Conservation (phyloP, 2,329 filamentous ascomycete genomes). For the Cercospora canescens region DNA sequence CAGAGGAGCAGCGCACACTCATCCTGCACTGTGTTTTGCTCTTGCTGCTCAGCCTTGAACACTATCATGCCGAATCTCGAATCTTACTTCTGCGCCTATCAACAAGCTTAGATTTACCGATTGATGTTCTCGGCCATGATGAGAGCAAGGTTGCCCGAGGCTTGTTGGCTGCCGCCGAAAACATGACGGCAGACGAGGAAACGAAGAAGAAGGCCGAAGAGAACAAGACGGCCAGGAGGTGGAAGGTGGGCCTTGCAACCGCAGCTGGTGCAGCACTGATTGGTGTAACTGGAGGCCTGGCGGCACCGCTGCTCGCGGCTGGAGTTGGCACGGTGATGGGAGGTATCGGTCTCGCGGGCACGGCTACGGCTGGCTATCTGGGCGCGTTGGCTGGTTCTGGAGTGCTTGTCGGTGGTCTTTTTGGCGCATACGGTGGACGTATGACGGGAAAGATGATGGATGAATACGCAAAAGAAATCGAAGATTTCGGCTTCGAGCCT, state of each 20-base stretch:
- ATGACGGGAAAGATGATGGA: slow-evolving; percentile 88
- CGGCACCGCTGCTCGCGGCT: slow-evolving; percentile 73
- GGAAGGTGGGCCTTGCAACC: slow-evolving; percentile 83
- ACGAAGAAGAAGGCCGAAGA: slow-evolving; percentile 71
- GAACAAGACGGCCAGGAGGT: slow-evolving; percentile 63
- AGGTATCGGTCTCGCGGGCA: slow-evolving; percentile 43
- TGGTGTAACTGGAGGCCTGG: slow-evolving; percentile 76
- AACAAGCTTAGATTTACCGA: slow-evolving; percentile 36
- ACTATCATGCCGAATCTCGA: slow-evolving; percentile 40
- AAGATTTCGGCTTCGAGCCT: slow-evolving; percentile 85
- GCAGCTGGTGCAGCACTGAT: slow-evolving; percentile 87
- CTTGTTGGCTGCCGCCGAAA: slow-evolving; percentile 72
- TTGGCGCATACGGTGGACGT: slow-evolving; percentile 84
- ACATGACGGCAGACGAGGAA: slow-evolving; percentile 76
- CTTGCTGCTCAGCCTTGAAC: slow-evolving; percentile 41
- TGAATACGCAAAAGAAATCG: slow-evolving; percentile 79
- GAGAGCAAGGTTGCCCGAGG: slow-evolving; percentile 72
- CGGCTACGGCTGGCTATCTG: slow-evolving; percentile 74
- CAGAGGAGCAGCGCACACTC: slow-evolving; percentile 37
- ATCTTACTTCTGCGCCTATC: slow-evolving; percentile 38
- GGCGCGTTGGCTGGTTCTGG: slow-evolving; percentile 78
- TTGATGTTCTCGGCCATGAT: slow-evolving; percentile 35
- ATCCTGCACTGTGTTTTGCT: slow-evolving; percentile 41
- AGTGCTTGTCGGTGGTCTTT: slow-evolving; percentile 78
- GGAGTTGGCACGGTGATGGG: slow-evolving; percentile 68